A percentile compares a stretch with the other conserved stretches of the same genome.
phyloP scores from a whole-genome alignment of 2,329 filamentous ascomycete species.

The Neonectria punicea region DNA sequence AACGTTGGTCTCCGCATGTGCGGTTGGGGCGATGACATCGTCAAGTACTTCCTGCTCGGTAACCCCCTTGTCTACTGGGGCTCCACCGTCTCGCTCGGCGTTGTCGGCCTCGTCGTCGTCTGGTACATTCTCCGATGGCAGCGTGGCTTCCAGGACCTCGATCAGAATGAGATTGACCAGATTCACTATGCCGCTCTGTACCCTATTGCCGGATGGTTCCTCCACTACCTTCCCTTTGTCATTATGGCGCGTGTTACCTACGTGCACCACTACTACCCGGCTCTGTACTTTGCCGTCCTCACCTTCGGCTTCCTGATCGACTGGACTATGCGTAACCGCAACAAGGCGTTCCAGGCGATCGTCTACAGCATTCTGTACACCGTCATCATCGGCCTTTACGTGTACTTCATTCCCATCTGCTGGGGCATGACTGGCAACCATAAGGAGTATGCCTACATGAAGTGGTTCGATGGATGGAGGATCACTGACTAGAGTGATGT shows the following conservation, averaged over 20 bases:
- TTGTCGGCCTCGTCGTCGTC: slow-evolving; percentile 76
- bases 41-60: slow-evolving; percentile 98
- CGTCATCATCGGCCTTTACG: slow-evolving; percentile 81
- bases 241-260: slow-evolving; percentile 99
- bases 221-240: slow-evolving; percentile 96
- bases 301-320: slow-evolving; percentile 88
- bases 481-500: slow-evolving; percentile 69
- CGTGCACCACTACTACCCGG: slow-evolving; percentile 99
- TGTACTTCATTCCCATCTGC: slow-evolving; percentile 91
- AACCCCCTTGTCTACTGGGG: slow-evolving; percentile 98
- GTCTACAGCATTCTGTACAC: slow-evolving; percentile 82
- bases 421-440: slow-evolving; percentile 94
- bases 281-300: slow-evolving; percentile 96
- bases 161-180: slow-evolving; percentile 83
- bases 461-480: slow-evolving; percentile 91
- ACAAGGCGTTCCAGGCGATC: slow-evolving; percentile 70
- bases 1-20: slow-evolving; percentile 98
- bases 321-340: slow-evolving; percentile 78
- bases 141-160: slow-evolving; percentile 88
- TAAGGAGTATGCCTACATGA: slow-evolving; percentile 88
- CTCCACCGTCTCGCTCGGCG: slow-evolving; percentile 80
- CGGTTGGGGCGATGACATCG: slow-evolving; percentile 92
- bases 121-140: slow-evolving; percentile 98
- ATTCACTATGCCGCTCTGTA: slow-evolving; percentile 96
- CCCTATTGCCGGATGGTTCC: slow-evolving; percentile 90